A percentile compares a stretch with the other conserved stretches of the same genome.
phyloP scores from a whole-genome alignment of 371 early-diverging fungal species.

The Choanephora cucurbitarum region DNA sequence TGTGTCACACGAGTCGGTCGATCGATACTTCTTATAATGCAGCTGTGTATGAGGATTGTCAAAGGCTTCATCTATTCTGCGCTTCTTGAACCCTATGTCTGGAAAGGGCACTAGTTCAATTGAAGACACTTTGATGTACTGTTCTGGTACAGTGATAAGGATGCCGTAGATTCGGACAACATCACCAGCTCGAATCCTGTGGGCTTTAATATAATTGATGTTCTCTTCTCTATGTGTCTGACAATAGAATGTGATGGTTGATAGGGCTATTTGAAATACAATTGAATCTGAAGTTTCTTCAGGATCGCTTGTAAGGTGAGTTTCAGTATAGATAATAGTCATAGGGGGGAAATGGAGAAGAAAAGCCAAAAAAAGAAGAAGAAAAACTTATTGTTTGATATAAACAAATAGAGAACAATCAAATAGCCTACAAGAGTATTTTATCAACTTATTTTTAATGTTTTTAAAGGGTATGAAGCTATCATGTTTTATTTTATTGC shows the following conservation, averaged over 20 bases:
- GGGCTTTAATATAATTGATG: slow-evolving; percentile 1
- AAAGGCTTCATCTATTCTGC: slow-evolving; percentile 1
- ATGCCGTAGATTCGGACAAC: slow-evolving; percentile 9
- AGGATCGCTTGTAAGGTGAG: slow-evolving; percentile 23
- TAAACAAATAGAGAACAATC: background rate
- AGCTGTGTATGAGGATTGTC: background rate
- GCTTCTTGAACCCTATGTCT: background rate
- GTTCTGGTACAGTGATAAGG: slow-evolving; percentile 4
- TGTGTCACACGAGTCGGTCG: background rate
- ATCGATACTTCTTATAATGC: background rate
- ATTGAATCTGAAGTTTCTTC: background rate
- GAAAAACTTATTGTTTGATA: background rate
- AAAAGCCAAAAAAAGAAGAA: slow-evolving; percentile 1
- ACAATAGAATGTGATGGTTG: slow-evolving; percentile 8
- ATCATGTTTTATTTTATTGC: slow-evolving; percentile 10
- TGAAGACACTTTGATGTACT: slow-evolving; percentile 14
- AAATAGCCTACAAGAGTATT: background rate
- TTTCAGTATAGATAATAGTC: slow-evolving; percentile 22
- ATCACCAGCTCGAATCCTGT: slow-evolving; percentile 16
- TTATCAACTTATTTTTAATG: background rate
- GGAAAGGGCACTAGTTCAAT: background rate
- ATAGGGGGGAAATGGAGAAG: slow-evolving; percentile 6
- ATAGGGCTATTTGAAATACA: slow-evolving; percentile 16
- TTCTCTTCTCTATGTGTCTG: slow-evolving; percentile 15
- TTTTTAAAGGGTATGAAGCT: background rate